Evolutionary conservation across 441 rosid species (phyloP).

Genomic region (Populus hybrid): DNA sequence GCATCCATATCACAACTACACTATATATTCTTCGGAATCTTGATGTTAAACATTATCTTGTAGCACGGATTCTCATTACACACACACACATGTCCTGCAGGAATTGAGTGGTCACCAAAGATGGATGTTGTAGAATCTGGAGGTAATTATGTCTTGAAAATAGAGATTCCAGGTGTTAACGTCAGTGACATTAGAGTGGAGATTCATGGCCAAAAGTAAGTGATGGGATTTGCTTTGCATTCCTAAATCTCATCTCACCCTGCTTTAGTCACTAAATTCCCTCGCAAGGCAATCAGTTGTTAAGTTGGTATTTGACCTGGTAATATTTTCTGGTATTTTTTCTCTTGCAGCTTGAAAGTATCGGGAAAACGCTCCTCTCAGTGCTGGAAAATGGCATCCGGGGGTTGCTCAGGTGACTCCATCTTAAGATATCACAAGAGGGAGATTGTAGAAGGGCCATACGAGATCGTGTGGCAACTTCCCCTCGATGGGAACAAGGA

Average conservation of each 20-base stretch:
- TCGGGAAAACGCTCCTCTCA: conserved; percentile 44
- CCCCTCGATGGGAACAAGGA: conserved; percentile 58
- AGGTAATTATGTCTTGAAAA: conserved; percentile 42
- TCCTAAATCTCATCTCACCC: not conserved
- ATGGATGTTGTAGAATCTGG: conserved; percentile 58
- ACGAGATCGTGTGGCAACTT: conserved; percentile 61
- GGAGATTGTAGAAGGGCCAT: conserved; percentile 58
- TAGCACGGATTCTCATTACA: not conserved
- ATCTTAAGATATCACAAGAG: conserved; percentile 46
- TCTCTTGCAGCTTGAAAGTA: conserved; percentile 49
- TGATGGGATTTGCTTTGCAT: not conserved
- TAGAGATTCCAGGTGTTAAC: conserved; percentile 78
- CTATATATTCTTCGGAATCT: not conserved
- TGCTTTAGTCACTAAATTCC: not conserved
- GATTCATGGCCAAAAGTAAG: conserved; percentile 51
- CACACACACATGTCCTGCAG: conserved; percentile 29
- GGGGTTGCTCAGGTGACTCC: conserved; percentile 20
- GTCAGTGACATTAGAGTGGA: conserved; percentile 71
- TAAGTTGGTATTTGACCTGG: not conserved
- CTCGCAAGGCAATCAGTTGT: not conserved
- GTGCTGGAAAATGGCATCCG: conserved; percentile 21
- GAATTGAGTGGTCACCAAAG: conserved; percentile 57
- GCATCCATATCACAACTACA: not conserved
- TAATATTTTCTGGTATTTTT: not conserved
- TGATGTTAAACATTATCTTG: too few species aligned